A percentile compares a stretch with the other conserved stretches of the same genome.
Evolutionary conservation across 2,329 filamentous ascomycete species (phyloP).

Genomic region (Exophiala bonariae): DNA sequence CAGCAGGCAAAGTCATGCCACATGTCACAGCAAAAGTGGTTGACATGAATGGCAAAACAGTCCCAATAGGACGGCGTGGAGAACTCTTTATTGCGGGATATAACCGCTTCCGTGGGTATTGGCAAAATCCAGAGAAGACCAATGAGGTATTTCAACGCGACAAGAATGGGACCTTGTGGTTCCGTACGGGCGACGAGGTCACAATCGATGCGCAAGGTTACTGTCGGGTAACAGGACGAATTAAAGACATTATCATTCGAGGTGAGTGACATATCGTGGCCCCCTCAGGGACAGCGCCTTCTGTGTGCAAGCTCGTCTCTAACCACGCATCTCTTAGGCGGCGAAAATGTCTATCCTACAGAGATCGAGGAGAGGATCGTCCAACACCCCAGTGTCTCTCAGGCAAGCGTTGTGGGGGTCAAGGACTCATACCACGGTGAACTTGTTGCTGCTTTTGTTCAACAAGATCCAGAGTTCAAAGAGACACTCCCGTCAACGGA

Average conservation of each 20-base stretch:
- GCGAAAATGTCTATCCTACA: constrained; percentile 91
- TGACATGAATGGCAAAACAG: constrained; percentile 61
- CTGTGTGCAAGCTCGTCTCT: no score
- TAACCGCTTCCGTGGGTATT: constrained; percentile 87
- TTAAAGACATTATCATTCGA: constrained; percentile 88
- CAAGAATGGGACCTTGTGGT: constrained; percentile 65
- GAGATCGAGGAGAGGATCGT: constrained; percentile 89
- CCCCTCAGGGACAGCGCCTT: no score
- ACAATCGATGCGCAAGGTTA: constrained; percentile 74
- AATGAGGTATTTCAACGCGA: constrained; percentile 58
- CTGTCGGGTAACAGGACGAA: constrained; percentile 65
- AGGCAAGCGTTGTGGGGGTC: constrained; percentile 69
- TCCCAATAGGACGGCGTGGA: constrained; percentile 67
- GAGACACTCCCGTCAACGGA: constrained; percentile 45
- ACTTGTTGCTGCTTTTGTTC: constrained; percentile 66
- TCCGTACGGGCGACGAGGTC: constrained; percentile 89
- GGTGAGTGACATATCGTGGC: no score
- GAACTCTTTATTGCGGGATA: constrained; percentile 85
- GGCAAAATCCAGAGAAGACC: constrained; percentile 67
- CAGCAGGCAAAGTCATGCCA: constrained; percentile 75
- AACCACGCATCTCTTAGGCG: no score
- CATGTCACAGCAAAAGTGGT: constrained; percentile 81
- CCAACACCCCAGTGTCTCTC: constrained; percentile 60
- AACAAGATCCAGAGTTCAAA: constrained; percentile 58
- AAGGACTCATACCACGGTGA: constrained; percentile 70